A percentile compares a stretch with the other conserved stretches of the same genome.
Conservation (phyloP, 2,329 filamentous ascomycete genomes). For the Coleophoma eucalyptorum region DNA sequence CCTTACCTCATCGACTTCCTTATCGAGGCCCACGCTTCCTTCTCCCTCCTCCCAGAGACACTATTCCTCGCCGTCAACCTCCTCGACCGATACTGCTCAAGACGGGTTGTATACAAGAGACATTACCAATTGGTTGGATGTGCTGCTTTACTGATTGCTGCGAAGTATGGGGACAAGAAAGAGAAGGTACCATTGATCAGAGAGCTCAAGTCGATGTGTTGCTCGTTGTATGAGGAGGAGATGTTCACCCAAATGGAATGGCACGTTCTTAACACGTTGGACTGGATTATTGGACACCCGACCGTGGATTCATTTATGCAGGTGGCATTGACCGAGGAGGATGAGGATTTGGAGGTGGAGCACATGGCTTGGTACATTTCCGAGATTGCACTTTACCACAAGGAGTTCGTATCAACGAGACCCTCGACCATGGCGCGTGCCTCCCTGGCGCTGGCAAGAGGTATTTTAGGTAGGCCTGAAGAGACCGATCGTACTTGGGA, state of each 20-base stretch:
- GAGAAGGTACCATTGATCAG: slow-evolving; percentile 96
- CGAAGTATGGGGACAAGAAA: slow-evolving; percentile 99
- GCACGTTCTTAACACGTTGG: slow-evolving; percentile 96
- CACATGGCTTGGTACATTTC: slow-evolving; percentile 93
- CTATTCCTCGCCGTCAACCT: slow-evolving; percentile 96
- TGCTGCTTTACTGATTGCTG: slow-evolving; percentile 89
- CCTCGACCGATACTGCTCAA: slow-evolving; percentile 95
- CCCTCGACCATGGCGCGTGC: slow-evolving; percentile 89
- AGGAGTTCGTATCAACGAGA: slow-evolving; percentile 90
- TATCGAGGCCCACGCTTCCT: slow-evolving; percentile 93
- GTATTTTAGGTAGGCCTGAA: slow-evolving; percentile 79
- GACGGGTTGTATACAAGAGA: slow-evolving; percentile 96
- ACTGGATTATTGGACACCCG: slow-evolving; percentile 94
- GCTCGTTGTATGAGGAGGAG: slow-evolving; percentile 94
- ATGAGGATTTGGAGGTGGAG: slow-evolving; percentile 80
- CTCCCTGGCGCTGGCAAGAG: slow-evolving; percentile 79
- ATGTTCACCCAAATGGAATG: slow-evolving; percentile 99
- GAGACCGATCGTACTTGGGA: slow-evolving; percentile 73
- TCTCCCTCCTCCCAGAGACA: slow-evolving; percentile 89
- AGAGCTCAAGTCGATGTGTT: slow-evolving; percentile 99
- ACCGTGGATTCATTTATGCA: slow-evolving; percentile 94
- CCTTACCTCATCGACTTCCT: slow-evolving; percentile 98
- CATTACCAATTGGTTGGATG: slow-evolving; percentile 98
- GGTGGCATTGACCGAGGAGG: slow-evolving; percentile 74
- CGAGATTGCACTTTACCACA: slow-evolving; percentile 93